Conservation (phyloP, 805 yeast genomes). For the Saccharomycopsis amapae region DNA sequence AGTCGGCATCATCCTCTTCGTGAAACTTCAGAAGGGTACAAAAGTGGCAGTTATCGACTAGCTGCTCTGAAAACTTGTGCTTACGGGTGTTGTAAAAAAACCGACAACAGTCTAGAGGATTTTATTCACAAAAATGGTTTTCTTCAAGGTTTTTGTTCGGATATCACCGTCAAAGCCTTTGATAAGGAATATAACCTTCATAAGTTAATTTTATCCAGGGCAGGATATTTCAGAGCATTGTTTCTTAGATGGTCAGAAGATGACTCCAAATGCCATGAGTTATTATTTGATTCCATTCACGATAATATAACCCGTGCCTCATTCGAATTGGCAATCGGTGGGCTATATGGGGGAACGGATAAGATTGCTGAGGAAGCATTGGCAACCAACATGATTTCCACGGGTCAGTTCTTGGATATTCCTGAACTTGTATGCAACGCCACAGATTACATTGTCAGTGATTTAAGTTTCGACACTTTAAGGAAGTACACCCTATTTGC, state of each 20-base stretch:
- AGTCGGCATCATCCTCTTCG: too few species aligned
- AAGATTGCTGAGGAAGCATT: constrained; percentile 29
- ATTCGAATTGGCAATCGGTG: constrained; percentile 41
- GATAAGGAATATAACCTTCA: constrained; percentile 40
- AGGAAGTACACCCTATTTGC: constrained; percentile 37
- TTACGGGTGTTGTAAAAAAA: constrained; percentile 27
- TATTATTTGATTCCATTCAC: constrained; percentile 34
- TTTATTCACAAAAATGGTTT: constrained; percentile 35
- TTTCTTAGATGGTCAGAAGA: constrained; percentile 38
- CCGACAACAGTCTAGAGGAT: constrained; percentile 22
- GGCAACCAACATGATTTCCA: constrained; percentile 39
- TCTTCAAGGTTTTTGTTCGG: constrained; percentile 40
- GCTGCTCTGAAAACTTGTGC: too few species aligned
- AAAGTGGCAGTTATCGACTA: too few species aligned
- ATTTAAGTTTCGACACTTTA: constrained; percentile 33
- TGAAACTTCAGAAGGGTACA: too few species aligned
- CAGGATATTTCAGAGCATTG: constrained; percentile 41
- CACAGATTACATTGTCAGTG: constrained; percentile 33
- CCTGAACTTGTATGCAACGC: constrained; percentile 38
- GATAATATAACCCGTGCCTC: constrained; percentile 36
- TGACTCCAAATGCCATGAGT: constrained; percentile 23
- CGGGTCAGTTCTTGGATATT: constrained; percentile 44
- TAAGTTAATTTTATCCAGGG: constrained; percentile 36
- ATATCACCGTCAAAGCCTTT: constrained; percentile 42
- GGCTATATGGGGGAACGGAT: constrained; percentile 40